Evolutionary conservation across 352 stramenopile genomes (phyloP).

Genomic region (Lagenidium giganteum): DNA sequence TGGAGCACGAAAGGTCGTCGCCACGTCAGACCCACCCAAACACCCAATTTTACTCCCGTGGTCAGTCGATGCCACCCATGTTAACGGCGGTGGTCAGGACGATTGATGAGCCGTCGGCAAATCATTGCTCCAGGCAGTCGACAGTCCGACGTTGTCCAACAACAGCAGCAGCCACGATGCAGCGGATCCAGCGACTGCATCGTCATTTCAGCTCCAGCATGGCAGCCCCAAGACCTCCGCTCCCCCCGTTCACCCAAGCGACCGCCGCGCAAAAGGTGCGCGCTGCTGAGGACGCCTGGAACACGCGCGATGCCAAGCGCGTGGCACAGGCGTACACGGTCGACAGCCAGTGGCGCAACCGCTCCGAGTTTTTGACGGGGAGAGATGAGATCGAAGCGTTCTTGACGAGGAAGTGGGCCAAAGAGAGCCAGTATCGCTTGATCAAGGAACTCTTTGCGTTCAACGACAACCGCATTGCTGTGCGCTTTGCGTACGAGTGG

Average conservation of each 20-base stretch:
- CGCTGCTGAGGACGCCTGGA: slow-evolving; percentile 87
- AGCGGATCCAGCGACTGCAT: not conserved
- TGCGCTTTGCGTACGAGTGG: slow-evolving; percentile 88
- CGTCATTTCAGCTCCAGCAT: too few species aligned
- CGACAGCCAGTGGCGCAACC: slow-evolving; percentile 85
- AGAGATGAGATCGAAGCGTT: slow-evolving; percentile 75
- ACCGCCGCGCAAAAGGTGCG: slow-evolving; percentile 76
- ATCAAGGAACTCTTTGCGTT: slow-evolving; percentile 89
- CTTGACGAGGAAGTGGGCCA: slow-evolving; percentile 66
- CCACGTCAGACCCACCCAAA: too few species aligned
- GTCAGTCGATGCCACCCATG: too few species aligned
- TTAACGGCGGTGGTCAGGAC: too few species aligned
- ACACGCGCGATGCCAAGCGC: slow-evolving; percentile 58
- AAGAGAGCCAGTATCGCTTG: slow-evolving; percentile 77
- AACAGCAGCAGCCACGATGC: not conserved
- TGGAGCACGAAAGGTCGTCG: too few species aligned
- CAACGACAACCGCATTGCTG: slow-evolving; percentile 78
- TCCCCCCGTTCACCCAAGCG: slow-evolving; percentile 81
- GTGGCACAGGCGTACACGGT: slow-evolving; percentile 81
- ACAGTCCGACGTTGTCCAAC: too few species aligned
- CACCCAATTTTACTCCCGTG: too few species aligned
- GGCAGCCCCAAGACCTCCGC: slow-evolving; percentile 23
- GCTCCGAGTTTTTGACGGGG: slow-evolving; percentile 73
- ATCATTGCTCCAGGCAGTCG: too few species aligned
- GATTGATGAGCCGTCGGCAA: too few species aligned